These are phyloP conservation scores for Eleusine indica DNA, from an alignment of 176 grass and related monocot species.

Conservation along the genomic window DNA sequence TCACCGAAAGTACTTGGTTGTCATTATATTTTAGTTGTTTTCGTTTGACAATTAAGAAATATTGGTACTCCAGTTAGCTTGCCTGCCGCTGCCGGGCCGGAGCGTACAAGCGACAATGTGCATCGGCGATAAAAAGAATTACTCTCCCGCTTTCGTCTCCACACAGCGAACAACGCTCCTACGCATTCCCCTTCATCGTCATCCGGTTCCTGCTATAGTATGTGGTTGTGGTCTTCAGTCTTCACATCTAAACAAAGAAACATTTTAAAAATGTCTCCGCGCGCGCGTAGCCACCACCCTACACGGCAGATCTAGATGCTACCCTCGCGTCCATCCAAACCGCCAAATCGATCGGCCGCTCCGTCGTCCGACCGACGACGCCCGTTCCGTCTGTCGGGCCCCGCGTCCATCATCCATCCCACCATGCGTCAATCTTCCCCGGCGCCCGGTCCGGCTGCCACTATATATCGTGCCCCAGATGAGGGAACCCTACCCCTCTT, in stretches of 20 bases:
- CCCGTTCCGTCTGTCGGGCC: background rate
- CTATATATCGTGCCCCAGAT: constrained; percentile 49
- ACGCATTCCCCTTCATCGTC: background rate
- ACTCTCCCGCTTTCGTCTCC: too few species aligned
- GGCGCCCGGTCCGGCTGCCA: background rate
- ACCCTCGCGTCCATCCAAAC: constrained; percentile 30
- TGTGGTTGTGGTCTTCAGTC: background rate
- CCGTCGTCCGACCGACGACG: background rate
- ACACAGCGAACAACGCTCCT: background rate
- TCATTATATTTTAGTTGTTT: background rate
- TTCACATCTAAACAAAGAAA: background rate
- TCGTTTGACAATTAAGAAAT: background rate
- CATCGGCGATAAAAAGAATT: background rate
- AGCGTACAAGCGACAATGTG: background rate
- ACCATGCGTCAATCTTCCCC: constrained; percentile 34
- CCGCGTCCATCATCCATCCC: background rate
- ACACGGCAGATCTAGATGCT: constrained; percentile 48
- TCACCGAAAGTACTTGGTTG: background rate
- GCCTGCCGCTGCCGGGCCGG: too few species aligned
- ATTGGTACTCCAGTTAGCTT: background rate
- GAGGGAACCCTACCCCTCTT: constrained; percentile 12
- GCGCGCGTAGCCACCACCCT: constrained; percentile 16
- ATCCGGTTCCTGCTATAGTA: background rate
- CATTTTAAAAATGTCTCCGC: background rate
- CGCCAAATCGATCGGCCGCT: constrained; percentile 14